These are phyloP conservation scores for Xerocomellus intermedius DNA, from an alignment of 768 basidiomycete genomes.

Conservation along the genomic window DNA sequence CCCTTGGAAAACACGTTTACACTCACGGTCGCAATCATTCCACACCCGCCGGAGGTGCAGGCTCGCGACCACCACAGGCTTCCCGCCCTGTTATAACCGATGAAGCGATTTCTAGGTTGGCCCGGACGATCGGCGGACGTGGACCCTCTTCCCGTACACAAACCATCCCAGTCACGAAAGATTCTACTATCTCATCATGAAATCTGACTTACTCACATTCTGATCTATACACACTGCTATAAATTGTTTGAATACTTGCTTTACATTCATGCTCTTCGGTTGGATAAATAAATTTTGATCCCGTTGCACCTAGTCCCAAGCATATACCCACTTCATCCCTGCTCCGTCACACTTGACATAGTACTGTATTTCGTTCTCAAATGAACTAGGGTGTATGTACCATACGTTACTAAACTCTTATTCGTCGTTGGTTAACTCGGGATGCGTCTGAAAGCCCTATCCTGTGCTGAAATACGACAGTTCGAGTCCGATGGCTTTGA, in stretches of 20 bases:
- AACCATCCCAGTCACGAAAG: constrained; percentile 25
- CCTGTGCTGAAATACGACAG: constrained; percentile 86
- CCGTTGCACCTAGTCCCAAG: constrained; percentile 14
- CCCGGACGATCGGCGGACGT: constrained; percentile 54
- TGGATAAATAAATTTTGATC: constrained; percentile 18
- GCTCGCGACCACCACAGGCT: constrained; percentile 43
- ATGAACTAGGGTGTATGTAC: constrained; percentile 19
- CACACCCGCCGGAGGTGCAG: constrained; percentile 42
- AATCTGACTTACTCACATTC: constrained; percentile 4
- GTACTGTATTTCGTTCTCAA: constrained; percentile 19
- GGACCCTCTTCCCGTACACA: constrained; percentile 27
- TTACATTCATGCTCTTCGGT: constrained; percentile 14
- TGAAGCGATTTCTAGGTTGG: constrained; percentile 66
- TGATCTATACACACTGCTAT: constrained; percentile 14
- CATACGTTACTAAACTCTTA: constrained; percentile 19
- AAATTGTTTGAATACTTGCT: constrained; percentile 12
- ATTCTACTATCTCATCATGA: constrained; percentile 27
- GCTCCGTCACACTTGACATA: constrained; percentile 15
- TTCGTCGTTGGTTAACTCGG: constrained; percentile 3
- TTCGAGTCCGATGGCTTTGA: constrained; percentile 88
- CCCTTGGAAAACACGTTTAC: constrained; percentile 37
- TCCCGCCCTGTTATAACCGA: constrained; percentile 70
- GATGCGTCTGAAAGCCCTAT: constrained; percentile 10
- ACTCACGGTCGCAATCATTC: constrained; percentile 61
- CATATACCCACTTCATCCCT: constrained; percentile 25